phyloP scores from a whole-genome alignment of 176 grass and related monocot species.

The Bromus sterilis region DNA sequence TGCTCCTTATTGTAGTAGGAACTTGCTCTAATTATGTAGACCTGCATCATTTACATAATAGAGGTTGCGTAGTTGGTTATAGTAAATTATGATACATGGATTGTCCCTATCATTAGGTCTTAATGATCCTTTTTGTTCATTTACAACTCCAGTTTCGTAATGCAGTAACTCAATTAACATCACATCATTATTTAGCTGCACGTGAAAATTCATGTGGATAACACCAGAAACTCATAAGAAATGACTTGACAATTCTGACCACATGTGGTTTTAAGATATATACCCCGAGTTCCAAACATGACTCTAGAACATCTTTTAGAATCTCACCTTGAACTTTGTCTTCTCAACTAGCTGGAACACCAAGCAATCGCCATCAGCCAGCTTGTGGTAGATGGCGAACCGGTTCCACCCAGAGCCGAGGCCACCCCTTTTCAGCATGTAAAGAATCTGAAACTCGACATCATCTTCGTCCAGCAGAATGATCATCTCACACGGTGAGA shows the following conservation, averaged over 20 bases:
- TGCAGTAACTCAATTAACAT: neutral
- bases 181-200: neutral
- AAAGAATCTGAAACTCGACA: neutral
- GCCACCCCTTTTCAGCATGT: neutral
- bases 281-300: neutral
- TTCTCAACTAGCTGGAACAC: constrained; percentile 49
- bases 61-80: neutral
- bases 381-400: constrained; percentile 54
- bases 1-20: constrained; percentile 42
- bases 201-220: neutral
- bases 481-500: constrained; percentile 26
- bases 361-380: constrained; percentile 70
- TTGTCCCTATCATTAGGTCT: neutral
- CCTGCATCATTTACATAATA: constrained; percentile 31
- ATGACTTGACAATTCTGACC: neutral
- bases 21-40: constrained; percentile 70
- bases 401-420: constrained; percentile 29
- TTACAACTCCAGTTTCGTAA: neutral
- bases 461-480: neutral
- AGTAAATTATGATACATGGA: neutral
- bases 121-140: neutral
- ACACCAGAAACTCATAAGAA: neutral
- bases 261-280: neutral
- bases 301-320: neutral
- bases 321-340: constrained; percentile 54